These are phyloP conservation scores for Coelastrella sp. DNA, from an alignment of 139 green algal genomes.

Conservation along the genomic window DNA sequence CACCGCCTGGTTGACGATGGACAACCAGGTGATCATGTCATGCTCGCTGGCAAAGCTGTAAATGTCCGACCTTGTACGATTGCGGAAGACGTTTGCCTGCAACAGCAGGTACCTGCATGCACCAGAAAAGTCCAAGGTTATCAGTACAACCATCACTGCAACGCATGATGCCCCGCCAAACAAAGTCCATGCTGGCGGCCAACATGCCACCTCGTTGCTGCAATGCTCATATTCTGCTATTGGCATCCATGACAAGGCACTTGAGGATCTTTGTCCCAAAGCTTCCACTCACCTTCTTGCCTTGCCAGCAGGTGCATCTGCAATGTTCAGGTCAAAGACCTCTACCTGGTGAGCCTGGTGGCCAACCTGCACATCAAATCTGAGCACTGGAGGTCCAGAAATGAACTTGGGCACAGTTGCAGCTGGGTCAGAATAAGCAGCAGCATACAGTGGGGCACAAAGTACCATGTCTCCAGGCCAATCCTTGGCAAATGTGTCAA, in stretches of 20 bases:
- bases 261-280: not conserved
- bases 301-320: slow-evolving; percentile 20
- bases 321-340: slow-evolving; percentile 37
- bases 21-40: slow-evolving; percentile 59
- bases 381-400: not conserved
- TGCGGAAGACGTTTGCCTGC: slow-evolving; percentile 43
- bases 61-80: slow-evolving; percentile 35
- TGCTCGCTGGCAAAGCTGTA: slow-evolving; percentile 55
- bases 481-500: slow-evolving; percentile 54
- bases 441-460: slow-evolving; percentile 54
- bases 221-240: no score
- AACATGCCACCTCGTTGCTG: no score
- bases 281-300: slow-evolving; percentile 6
- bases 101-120: slow-evolving; percentile 43
- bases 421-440: slow-evolving; percentile 11
- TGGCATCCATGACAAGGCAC: no score
- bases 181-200: no score
- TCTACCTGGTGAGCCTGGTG: slow-evolving; percentile 38
- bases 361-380: slow-evolving; percentile 26
- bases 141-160: no score
- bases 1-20: slow-evolving; percentile 54
- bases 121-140: not conserved
- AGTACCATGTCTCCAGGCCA: slow-evolving; percentile 53
- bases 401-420: slow-evolving; percentile 30
- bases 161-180: no score